A percentile compares a stretch with the other conserved stretches of the same genome.
These are phyloP conservation scores for Aspergillus persii DNA, from an alignment of 2,329 filamentous ascomycete genomes.

Conservation along the genomic window DNA sequence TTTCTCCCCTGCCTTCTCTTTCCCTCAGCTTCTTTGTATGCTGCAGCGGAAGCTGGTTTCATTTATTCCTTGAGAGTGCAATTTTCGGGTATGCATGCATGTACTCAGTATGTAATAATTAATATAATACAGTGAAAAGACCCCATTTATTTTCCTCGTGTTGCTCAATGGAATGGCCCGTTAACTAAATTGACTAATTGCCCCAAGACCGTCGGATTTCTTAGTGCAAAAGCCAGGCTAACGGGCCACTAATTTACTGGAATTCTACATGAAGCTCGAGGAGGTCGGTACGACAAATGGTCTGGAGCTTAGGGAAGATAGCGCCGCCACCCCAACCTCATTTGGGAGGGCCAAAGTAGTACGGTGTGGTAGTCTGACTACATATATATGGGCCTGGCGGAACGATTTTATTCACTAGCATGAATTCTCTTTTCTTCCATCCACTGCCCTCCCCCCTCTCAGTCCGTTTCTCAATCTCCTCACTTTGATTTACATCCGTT, in stretches of 20 bases:
- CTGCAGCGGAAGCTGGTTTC: neutral
- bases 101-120: neutral
- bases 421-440: neutral
- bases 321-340: slow-evolving; percentile 21
- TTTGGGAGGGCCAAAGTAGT: slow-evolving; percentile 12
- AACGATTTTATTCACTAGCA: neutral
- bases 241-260: neutral
- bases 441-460: neutral
- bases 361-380: slow-evolving; percentile 15
- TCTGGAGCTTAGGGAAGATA: slow-evolving; percentile 20
- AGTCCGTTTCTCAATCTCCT: neutral
- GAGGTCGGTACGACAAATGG: slow-evolving; percentile 3
- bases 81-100: neutral
- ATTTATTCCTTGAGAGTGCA: neutral
- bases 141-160: neutral
- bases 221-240: neutral
- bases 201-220: neutral
- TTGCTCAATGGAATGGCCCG: neutral
- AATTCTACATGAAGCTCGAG: slow-evolving; percentile 5
- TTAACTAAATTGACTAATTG: neutral
- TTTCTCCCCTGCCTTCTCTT: neutral
- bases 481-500: neutral
- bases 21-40: neutral
- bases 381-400: slow-evolving; percentile 14
- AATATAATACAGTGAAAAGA: neutral